These are phyloP conservation scores for Lizonia empirigonia DNA, from an alignment of 2,329 filamentous ascomycete species.

Conservation along the genomic window DNA sequence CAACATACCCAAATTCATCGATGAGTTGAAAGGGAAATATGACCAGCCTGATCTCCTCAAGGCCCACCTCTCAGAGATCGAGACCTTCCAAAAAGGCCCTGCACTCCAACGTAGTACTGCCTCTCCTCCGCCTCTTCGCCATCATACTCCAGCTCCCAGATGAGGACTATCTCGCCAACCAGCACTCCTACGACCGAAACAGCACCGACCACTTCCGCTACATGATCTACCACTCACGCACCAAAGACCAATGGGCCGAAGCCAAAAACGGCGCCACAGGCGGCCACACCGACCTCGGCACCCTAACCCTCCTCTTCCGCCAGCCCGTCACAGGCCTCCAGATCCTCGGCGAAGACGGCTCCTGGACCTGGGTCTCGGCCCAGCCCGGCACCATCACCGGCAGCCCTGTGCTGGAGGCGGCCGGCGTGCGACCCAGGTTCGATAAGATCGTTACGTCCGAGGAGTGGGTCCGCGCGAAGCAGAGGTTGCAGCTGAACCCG, in stretches of 20 bases:
- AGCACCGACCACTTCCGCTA: slow-evolving; percentile 67
- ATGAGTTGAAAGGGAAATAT: slow-evolving; percentile 58
- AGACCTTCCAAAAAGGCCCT: slow-evolving; percentile 56
- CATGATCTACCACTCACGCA: slow-evolving; percentile 63
- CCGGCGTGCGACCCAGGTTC: slow-evolving; percentile 44
- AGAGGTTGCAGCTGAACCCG: slow-evolving; percentile 33
- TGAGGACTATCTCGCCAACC: slow-evolving; percentile 61
- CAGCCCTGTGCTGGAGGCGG: slow-evolving; percentile 45
- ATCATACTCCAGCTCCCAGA: slow-evolving; percentile 65
- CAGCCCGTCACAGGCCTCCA: slow-evolving; percentile 65
- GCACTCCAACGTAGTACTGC: slow-evolving; percentile 62
- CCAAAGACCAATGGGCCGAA: slow-evolving; percentile 54
- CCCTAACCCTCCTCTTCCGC: slow-evolving; percentile 62
- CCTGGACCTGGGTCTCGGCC: slow-evolving; percentile 52
- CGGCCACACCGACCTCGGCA: slow-evolving; percentile 64
- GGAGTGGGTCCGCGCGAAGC: slow-evolving; percentile 34
- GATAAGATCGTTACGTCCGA: slow-evolving; percentile 52
- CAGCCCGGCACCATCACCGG: slow-evolving; percentile 51
- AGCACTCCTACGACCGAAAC: slow-evolving; percentile 64
- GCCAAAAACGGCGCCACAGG: slow-evolving; percentile 52
- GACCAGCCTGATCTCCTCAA: slow-evolving; percentile 52
- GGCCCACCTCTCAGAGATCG: slow-evolving; percentile 55
- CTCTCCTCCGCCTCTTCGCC: slow-evolving; percentile 65
- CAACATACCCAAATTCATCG: slow-evolving; percentile 66
- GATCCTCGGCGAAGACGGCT: slow-evolving; percentile 51